Conservation (phyloP, 2,329 filamentous ascomycete species). For the Lasiodiplodia citricola region DNA sequence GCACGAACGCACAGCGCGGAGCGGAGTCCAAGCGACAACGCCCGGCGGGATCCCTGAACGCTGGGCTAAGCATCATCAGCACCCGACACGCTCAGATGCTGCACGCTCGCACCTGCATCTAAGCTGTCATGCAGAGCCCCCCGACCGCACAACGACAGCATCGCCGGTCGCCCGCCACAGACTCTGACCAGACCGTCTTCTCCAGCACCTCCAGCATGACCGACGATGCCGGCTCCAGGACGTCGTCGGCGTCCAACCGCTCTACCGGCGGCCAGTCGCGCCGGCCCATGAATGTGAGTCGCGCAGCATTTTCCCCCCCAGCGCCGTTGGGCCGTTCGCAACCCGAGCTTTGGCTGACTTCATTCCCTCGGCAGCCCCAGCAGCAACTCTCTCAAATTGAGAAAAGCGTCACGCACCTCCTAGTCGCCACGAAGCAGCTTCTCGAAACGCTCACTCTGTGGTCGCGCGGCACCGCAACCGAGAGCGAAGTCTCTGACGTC, state of each 20-base stretch:
- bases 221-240: slow-evolving; percentile 62
- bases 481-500: slow-evolving; percentile 95
- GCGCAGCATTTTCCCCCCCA: slow-evolving; percentile 17
- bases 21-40: slow-evolving; percentile 26
- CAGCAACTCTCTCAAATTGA: slow-evolving; percentile 93
- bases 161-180: slow-evolving; percentile 30
- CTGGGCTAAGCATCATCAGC: slow-evolving; percentile 21
- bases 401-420: slow-evolving; percentile 96
- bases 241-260: slow-evolving; percentile 69
- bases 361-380: slow-evolving; percentile 59
- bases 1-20: slow-evolving; percentile 23
- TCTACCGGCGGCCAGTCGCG: slow-evolving; percentile 55
- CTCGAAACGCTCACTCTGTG: slow-evolving; percentile 97
- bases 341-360: slow-evolving; percentile 2
- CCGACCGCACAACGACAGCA: slow-evolving; percentile 28
- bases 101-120: slow-evolving; percentile 16
- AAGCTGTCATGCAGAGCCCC: slow-evolving; percentile 27
- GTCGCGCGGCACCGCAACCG: slow-evolving; percentile 90
- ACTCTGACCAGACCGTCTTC: slow-evolving; percentile 33
- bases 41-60: slow-evolving; percentile 23
- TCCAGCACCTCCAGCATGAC: slow-evolving; percentile 56
- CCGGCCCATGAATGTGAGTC: slow-evolving; percentile 45
- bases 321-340: slow-evolving; percentile 6
- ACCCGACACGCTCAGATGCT: slow-evolving; percentile 25
- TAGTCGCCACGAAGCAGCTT: slow-evolving; percentile 96